These are phyloP conservation scores for Fusarium anguioides DNA, from an alignment of 2,329 filamentous ascomycete genomes.

Conservation along the genomic window DNA sequence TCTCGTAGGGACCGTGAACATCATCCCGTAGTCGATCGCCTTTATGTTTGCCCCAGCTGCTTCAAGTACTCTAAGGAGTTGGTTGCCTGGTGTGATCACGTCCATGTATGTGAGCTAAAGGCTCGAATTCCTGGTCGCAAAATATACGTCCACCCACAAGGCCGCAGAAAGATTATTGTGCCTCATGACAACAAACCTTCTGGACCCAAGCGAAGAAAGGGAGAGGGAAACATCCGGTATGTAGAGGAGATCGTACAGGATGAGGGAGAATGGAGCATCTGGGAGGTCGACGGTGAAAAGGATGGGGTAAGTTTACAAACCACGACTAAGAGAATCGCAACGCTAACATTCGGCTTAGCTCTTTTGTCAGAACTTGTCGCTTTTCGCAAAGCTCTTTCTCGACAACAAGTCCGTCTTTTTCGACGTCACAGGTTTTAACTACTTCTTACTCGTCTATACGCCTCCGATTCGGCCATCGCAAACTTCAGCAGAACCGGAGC, in stretches of 20 bases:
- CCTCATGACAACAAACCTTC: conserved; percentile 47
- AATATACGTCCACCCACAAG: conserved; percentile 74
- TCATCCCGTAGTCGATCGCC: conserved; percentile 66
- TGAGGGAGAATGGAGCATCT: conserved; percentile 83
- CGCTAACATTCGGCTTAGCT: conserved; percentile 59
- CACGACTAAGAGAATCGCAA: not conserved
- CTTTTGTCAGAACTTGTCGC: conserved; percentile 93
- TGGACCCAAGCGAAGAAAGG: conserved; percentile 53
- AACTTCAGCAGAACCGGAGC: conserved; percentile 4
- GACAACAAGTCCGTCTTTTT: conserved; percentile 99
- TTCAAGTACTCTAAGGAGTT: conserved; percentile 87
- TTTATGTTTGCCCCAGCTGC: conserved; percentile 92
- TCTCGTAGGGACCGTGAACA: conserved; percentile 52
- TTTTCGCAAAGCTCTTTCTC: conserved; percentile 97
- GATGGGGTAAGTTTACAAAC: conserved; percentile 68
- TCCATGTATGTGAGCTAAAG: conserved; percentile 65
- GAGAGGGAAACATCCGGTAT: conserved; percentile 52
- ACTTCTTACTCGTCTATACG: conserved; percentile 88
- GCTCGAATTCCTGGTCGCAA: conserved; percentile 71
- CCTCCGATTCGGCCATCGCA: conserved; percentile 48
- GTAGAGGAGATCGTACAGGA: conserved; percentile 61
- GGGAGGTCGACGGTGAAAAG: conserved; percentile 91
- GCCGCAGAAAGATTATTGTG: conserved; percentile 54
- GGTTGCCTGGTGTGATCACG: conserved; percentile 68
- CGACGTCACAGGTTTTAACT: conserved; percentile 93